Evolutionary conservation across 805 yeast species (phyloP).

Genomic region (Candida manassasensis): DNA sequence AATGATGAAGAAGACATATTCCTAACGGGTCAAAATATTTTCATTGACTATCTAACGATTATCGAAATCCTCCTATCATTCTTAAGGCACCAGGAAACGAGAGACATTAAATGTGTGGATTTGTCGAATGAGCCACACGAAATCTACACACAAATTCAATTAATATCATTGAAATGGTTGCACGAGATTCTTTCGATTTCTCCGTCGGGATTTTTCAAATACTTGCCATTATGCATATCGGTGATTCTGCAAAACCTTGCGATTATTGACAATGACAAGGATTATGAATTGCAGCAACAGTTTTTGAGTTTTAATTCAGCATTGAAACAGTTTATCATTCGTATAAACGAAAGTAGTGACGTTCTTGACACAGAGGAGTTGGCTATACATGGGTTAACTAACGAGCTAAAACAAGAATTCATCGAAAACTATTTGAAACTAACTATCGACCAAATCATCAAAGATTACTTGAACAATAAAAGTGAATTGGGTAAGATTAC

Average conservation of each 20-base stretch:
- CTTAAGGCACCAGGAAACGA: constrained; percentile 52
- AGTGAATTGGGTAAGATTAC: constrained; percentile 80
- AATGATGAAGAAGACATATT: constrained; percentile 22
- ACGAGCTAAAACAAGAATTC: constrained; percentile 38
- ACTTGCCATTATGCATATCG: constrained; percentile 69
- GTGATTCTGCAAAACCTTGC: constrained; percentile 49
- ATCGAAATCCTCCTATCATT: constrained; percentile 79
- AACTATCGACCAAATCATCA: constrained; percentile 65
- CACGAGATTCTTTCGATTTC: constrained; percentile 66
- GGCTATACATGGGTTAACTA: constrained; percentile 43
- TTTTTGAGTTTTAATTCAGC: constrained; percentile 32
- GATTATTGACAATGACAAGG: constrained; percentile 31
- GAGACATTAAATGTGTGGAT: constrained; percentile 18
- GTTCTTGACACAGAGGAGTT: constrained; percentile 25
- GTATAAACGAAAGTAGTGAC: constrained; percentile 22
- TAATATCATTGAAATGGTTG: constrained; percentile 80
- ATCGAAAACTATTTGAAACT: constrained; percentile 37
- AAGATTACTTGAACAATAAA: constrained; percentile 44
- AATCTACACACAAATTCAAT: constrained; percentile 55
- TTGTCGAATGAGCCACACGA: constrained; percentile 35
- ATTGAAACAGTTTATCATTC: constrained; percentile 28
- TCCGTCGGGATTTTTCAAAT: constrained; percentile 69
- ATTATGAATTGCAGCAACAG: constrained; percentile 32
- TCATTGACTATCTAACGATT: constrained; percentile 72
- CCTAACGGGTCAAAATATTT: constrained; percentile 63